Percentiles rank a stretch among this genome's conserved stretches.
Evolutionary conservation across 441 rosid species (phyloP).

Genomic region (Gossypium schwendimanii): DNA sequence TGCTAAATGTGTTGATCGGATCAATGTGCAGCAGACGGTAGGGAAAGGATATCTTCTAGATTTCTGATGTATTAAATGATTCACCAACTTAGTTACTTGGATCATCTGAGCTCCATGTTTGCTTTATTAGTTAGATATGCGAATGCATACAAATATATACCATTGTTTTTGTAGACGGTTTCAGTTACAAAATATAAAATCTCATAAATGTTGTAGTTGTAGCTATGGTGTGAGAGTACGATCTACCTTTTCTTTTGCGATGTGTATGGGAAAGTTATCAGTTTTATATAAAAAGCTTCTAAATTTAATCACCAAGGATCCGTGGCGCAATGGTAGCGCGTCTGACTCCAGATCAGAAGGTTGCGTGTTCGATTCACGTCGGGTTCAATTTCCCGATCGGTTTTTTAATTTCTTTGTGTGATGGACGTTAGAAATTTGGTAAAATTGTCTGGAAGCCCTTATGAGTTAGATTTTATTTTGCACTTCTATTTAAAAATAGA

Average conservation of each 20-base stretch:
- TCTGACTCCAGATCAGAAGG: conserved; percentile 99
- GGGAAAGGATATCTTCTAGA: background rate
- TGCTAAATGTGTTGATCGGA: background rate
- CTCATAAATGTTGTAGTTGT: too few species aligned
- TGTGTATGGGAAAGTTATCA: too few species aligned
- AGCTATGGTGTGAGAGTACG: too few species aligned
- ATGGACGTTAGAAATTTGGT: too few species aligned
- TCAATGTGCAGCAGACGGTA: background rate
- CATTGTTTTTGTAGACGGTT: background rate
- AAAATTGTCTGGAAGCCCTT: too few species aligned
- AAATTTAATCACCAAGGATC: fast-evolving
- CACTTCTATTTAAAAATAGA: too few species aligned
- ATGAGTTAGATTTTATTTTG: too few species aligned
- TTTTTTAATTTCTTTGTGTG: too few species aligned
- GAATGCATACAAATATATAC: background rate
- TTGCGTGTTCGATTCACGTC: conserved; percentile 17
- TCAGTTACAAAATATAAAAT: too few species aligned
- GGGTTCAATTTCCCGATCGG: background rate
- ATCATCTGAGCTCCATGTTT: background rate
- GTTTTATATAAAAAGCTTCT: too few species aligned
- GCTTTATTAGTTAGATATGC: background rate
- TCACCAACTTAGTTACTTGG: background rate
- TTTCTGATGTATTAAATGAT: background rate
- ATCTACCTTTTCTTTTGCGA: too few species aligned
- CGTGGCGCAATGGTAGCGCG: conserved; percentile 95